Conservation (phyloP, 495 filamentous ascomycete species). For the Penicillium canariense region DNA sequence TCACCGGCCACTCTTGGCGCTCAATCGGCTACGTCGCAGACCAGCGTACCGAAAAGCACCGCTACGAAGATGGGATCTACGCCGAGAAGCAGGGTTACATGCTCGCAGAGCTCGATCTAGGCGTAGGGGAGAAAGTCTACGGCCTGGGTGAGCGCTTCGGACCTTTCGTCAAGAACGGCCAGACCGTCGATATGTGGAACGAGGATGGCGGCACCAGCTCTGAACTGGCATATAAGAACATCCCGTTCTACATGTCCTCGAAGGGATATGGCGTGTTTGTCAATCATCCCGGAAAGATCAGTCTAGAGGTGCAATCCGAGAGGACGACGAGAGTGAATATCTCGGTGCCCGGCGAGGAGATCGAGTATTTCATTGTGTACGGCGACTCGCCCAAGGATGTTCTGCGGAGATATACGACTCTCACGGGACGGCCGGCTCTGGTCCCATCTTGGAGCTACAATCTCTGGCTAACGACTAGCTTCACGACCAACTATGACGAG, state of each 20-base stretch:
- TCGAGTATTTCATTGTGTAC: slow-evolving; percentile 63
- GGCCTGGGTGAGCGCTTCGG: slow-evolving; percentile 72
- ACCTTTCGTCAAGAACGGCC: slow-evolving; percentile 67
- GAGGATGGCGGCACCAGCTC: slow-evolving; percentile 69
- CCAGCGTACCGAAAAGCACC: slow-evolving; percentile 48
- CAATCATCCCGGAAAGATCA: slow-evolving; percentile 56
- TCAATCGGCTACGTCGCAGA: slow-evolving; percentile 57
- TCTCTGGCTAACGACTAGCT: slow-evolving; percentile 68
- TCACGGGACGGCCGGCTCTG: slow-evolving; percentile 59
- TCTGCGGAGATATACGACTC: slow-evolving; percentile 56
- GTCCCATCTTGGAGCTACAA: slow-evolving; percentile 70
- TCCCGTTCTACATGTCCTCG: slow-evolving; percentile 68
- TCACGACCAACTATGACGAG: slow-evolving; percentile 70
- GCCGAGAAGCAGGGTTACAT: slow-evolving; percentile 56
- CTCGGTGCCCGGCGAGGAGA: slow-evolving; percentile 57
- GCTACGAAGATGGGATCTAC: slow-evolving; percentile 53
- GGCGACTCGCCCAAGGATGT: slow-evolving; percentile 67
- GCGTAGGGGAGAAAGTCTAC: slow-evolving; percentile 66
- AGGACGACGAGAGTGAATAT: slow-evolving; percentile 62
- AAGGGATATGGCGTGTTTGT: slow-evolving; percentile 72
- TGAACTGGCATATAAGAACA: slow-evolving; percentile 72
- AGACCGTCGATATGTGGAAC: slow-evolving; percentile 67
- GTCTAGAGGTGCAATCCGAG: slow-evolving; percentile 67
- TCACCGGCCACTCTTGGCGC: slow-evolving; percentile 59
- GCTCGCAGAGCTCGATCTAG: slow-evolving; percentile 59